Conservation (phyloP, 139 green algal species). For the Coelastrella sp. region DNA sequence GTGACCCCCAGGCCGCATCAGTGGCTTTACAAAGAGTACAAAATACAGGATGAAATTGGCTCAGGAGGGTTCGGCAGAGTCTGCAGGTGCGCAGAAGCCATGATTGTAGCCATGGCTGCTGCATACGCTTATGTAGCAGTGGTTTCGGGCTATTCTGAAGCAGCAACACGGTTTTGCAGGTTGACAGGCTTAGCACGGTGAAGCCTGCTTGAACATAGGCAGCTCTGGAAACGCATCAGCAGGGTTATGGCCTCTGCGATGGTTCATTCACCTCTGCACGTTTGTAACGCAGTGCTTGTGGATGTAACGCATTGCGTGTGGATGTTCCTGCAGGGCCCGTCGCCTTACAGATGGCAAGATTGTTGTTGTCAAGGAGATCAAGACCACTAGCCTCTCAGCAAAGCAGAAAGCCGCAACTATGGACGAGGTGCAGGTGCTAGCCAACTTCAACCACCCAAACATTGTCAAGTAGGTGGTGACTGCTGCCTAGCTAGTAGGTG, state of each 20-base stretch:
- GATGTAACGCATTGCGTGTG: too few relatives aligned
- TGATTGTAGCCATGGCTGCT: background rate
- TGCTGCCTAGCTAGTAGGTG: background rate
- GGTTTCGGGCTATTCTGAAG: background rate
- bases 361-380: slow-evolving; percentile 71
- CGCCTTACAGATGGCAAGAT: slow-evolving; percentile 55
- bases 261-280: too few relatives aligned
- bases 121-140: background rate
- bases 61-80: slow-evolving; percentile 69
- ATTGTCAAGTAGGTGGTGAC: slow-evolving; percentile 66
- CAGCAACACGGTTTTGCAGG: background rate
- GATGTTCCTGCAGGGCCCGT: slow-evolving; percentile 10
- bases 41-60: slow-evolving; percentile 65
- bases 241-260: background rate
- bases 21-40: slow-evolving; percentile 56
- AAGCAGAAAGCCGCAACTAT: slow-evolving; percentile 51
- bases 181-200: too few relatives aligned
- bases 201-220: background rate
- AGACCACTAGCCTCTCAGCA: slow-evolving; percentile 42
- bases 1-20: slow-evolving; percentile 43
- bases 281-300: too few relatives aligned
- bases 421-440: slow-evolving; percentile 78
- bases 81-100: slow-evolving; percentile 16
- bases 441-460: slow-evolving; percentile 80
- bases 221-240: background rate